Percentiles rank a stretch among this genome's conserved stretches.
These are phyloP conservation scores for Letharia columbiana DNA, from an alignment of 495 filamentous ascomycete species.

Conservation along the genomic window DNA sequence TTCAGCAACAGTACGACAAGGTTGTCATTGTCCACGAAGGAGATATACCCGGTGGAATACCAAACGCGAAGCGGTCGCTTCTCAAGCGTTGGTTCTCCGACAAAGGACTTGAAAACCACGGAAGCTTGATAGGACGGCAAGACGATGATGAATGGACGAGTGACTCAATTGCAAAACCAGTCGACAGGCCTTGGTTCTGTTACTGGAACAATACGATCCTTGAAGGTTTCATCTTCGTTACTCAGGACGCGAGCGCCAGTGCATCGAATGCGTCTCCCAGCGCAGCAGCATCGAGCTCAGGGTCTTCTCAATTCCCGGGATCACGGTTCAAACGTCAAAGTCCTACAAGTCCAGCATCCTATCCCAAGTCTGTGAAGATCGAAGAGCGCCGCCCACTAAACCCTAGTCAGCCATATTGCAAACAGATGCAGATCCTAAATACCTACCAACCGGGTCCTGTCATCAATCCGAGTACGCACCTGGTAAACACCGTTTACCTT, in stretches of 20 bases:
- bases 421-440: constrained; percentile 57
- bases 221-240: constrained; percentile 67
- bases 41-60: constrained; percentile 24
- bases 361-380: constrained; percentile 69
- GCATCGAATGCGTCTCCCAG: constrained; percentile 7
- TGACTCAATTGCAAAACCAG: constrained; percentile 37
- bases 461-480: constrained; percentile 30
- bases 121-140: constrained; percentile 7
- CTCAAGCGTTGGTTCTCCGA: constrained; percentile 30
- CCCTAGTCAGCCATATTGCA: constrained; percentile 50
- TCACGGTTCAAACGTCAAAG: constrained; percentile 13
- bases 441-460: constrained; percentile 40
- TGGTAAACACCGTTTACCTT: constrained; percentile 47
- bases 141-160: constrained; percentile 33
- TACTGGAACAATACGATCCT: constrained; percentile 77
- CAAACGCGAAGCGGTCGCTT: constrained; percentile 18
- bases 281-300: constrained; percentile 14
- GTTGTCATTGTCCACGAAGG: constrained; percentile 62
- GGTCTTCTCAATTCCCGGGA: constrained; percentile 7
- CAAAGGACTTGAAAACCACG: constrained; percentile 1
- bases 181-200: constrained; percentile 78
- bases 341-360: constrained; percentile 31
- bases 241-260: constrained; percentile 24
- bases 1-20: constrained; percentile 66
- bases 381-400: constrained; percentile 57